These are phyloP conservation scores for Neurospora hispaniola DNA, from an alignment of 495 filamentous ascomycete genomes.

Conservation along the genomic window DNA sequence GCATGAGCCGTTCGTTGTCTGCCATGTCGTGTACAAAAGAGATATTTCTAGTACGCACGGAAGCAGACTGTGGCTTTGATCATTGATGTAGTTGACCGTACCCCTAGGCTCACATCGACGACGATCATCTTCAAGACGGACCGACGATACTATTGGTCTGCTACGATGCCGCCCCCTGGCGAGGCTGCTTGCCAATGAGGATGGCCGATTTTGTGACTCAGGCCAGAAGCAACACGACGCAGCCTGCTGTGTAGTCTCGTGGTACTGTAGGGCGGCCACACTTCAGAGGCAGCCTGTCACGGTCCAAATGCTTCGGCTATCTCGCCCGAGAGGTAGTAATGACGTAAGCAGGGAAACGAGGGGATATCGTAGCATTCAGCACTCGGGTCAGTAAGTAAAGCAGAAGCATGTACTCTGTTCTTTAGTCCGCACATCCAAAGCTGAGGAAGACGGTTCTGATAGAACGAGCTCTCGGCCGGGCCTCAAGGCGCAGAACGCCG, in stretches of 20 bases:
- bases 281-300: background rate
- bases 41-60: background rate
- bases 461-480: slow-evolving; percentile 32
- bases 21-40: background rate
- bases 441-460: slow-evolving; percentile 41
- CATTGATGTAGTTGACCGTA: background rate
- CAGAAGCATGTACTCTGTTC: slow-evolving; percentile 38
- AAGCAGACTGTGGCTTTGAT: background rate
- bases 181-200: background rate
- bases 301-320: background rate
- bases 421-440: slow-evolving; percentile 43
- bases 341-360: slow-evolving; percentile 7
- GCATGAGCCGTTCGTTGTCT: background rate
- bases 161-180: background rate
- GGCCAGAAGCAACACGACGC: background rate
- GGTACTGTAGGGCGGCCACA: background rate
- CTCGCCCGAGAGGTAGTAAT: background rate
- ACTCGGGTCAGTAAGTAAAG: background rate
- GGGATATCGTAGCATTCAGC: background rate
- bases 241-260: background rate
- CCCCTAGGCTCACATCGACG: background rate
- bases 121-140: background rate
- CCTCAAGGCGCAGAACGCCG: slow-evolving; percentile 15
- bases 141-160: background rate
- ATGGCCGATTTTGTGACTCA: background rate